These are phyloP conservation scores for Pseudognaphalium luteoalbum DNA, from an alignment of 129 eudicot species.

Conservation along the genomic window DNA sequence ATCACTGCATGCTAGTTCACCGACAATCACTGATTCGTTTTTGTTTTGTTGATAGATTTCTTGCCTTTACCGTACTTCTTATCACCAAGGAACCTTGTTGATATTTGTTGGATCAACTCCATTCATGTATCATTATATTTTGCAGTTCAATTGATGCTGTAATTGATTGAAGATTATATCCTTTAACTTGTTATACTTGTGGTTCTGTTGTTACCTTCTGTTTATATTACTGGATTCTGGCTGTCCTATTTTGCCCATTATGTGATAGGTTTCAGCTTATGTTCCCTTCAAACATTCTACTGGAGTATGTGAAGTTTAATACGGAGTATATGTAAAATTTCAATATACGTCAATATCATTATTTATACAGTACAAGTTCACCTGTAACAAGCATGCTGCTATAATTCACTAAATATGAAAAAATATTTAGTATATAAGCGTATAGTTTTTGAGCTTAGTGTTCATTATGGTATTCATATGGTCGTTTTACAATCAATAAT, in stretches of 20 bases:
- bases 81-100: constrained; percentile 40
- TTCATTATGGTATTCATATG: too few species aligned
- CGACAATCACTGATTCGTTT: constrained; percentile 15
- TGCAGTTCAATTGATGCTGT: constrained; percentile 21
- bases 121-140: constrained; percentile 25
- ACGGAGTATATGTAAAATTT: too few species aligned
- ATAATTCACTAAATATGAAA: too few species aligned
- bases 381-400: too few species aligned
- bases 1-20: constrained; percentile 29
- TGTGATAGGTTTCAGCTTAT: background rate
- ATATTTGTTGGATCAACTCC: constrained; percentile 25
- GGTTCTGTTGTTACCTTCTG: background rate
- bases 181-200: background rate
- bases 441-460: too few species aligned
- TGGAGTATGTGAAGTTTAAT: background rate
- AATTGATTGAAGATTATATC: constrained; percentile 14
- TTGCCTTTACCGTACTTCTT: constrained; percentile 4
- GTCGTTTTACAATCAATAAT: too few species aligned
- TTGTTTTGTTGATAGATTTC: constrained; percentile 30
- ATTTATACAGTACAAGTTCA: too few species aligned
- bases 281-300: background rate
- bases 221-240: too few species aligned
- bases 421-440: too few species aligned
- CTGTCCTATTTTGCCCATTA: too few species aligned
- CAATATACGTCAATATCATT: too few species aligned